Percentiles rank a stretch among this genome's conserved stretches.
These are phyloP conservation scores for Urtica urens DNA, from an alignment of 306 rosid genomes.

Conservation along the genomic window DNA sequence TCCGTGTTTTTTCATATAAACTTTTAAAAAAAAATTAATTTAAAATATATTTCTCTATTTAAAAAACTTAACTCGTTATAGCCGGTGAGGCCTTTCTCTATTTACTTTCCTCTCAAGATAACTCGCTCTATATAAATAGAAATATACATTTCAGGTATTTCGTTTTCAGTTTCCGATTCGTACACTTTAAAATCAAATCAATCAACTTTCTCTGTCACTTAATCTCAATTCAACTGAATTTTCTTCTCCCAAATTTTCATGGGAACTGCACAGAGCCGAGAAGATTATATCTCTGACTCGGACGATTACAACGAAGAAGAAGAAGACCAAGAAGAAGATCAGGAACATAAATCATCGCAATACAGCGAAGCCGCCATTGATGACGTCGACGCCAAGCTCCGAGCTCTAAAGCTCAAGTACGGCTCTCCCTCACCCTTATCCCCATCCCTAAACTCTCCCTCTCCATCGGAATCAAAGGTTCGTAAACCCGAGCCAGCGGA, in stretches of 20 bases:
- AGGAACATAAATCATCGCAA: constrained; percentile 21
- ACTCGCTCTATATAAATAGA: too few species aligned
- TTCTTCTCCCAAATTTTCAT: constrained; percentile 14
- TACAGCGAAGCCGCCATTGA: constrained; percentile 35
- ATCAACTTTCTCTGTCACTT: not conserved
- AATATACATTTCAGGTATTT: too few species aligned
- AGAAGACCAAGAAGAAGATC: constrained; percentile 13
- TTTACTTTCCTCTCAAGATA: too few species aligned
- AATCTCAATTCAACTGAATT: not conserved
- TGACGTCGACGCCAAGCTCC: constrained; percentile 64
- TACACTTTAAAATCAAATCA: not conserved
- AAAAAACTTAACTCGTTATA: not conserved
- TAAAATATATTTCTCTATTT: not conserved
- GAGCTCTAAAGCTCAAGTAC: constrained; percentile 65
- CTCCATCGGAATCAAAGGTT: too few species aligned
- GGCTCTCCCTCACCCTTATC: constrained; percentile 19
- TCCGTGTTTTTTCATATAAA: too few species aligned
- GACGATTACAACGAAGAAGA: constrained; percentile 39
- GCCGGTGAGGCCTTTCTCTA: constrained; percentile 4
- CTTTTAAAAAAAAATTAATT: too few species aligned
- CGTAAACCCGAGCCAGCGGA: constrained; percentile 19
- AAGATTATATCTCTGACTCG: constrained; percentile 47
- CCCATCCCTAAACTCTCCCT: too few species aligned
- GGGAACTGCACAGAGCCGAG: constrained; percentile 89
- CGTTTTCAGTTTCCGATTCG: too few species aligned